Conservation (phyloP, 305 asterid species). For the Fraxinus greggii region DNA sequence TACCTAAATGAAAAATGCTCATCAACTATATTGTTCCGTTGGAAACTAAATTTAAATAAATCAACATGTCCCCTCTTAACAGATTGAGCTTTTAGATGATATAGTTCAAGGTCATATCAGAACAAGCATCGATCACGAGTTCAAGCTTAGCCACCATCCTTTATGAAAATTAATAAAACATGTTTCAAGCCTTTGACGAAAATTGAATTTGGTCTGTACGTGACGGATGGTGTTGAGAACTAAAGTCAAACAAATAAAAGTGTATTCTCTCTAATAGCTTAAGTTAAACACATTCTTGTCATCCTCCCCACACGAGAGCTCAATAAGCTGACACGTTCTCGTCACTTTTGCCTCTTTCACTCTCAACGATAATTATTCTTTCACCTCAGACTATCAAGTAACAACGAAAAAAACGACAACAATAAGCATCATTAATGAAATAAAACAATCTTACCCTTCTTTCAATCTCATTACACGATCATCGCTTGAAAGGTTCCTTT, state of each 20-base stretch:
- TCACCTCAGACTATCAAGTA: not conserved
- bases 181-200: not conserved
- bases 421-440: not conserved
- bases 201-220: not conserved
- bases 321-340: not conserved
- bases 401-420: not conserved
- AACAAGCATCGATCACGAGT: not conserved
- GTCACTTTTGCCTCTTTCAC: not conserved
- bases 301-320: not conserved
- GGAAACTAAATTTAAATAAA: not conserved
- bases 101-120: not conserved
- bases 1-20: conserved; percentile 35
- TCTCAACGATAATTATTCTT: not conserved
- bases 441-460: conserved; percentile 58
- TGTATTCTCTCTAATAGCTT: not conserved
- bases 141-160: not conserved
- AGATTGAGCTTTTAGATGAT: not conserved
- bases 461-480: conserved; percentile 67
- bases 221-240: not conserved
- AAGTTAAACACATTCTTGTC: not conserved
- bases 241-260: not conserved
- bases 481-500: conserved; percentile 68
- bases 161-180: not conserved
- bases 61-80: not conserved
- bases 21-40: not conserved